These are phyloP conservation scores for Prunus mira DNA, from an alignment of 306 rosid genomes.

Conservation along the genomic window DNA sequence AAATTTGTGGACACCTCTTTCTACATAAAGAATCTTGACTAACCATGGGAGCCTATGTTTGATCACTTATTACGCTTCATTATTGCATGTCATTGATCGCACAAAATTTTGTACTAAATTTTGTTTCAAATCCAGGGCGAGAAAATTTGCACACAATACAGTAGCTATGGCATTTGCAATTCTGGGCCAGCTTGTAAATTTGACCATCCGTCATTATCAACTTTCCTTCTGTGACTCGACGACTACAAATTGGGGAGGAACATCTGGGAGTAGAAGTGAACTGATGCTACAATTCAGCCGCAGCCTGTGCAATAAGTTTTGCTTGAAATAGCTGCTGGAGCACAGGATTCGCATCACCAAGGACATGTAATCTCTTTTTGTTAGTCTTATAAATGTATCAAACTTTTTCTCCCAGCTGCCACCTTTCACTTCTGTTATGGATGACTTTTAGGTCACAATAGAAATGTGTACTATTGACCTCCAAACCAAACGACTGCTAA, in stretches of 20 bases:
- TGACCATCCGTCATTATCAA: constrained; percentile 65
- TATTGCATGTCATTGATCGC: neutral
- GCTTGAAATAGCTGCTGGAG: constrained; percentile 29
- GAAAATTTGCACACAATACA: constrained; percentile 65
- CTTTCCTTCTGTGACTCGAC: constrained; percentile 32
- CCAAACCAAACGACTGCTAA: too few species aligned
- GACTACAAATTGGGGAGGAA: constrained; percentile 36
- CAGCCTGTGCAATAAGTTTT: constrained; percentile 30
- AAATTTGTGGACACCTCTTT: neutral
- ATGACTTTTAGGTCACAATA: too few species aligned
- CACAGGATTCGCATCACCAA: constrained; percentile 35
- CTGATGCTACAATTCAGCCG: constrained; percentile 40
- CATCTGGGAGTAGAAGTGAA: constrained; percentile 44
- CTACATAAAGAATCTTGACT: neutral
- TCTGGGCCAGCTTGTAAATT: constrained; percentile 85
- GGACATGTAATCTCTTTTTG: constrained; percentile 31
- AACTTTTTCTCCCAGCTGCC: constrained; percentile 37
- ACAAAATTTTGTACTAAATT: constrained; percentile 8
- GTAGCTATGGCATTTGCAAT: constrained; percentile 86
- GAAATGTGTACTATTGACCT: too few species aligned
- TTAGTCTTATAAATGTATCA: constrained; percentile 20
- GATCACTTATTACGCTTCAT: neutral
- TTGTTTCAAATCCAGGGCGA: constrained; percentile 56
- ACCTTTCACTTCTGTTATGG: neutral
- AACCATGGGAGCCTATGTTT: neutral